Base-by-base conservation (phyloP, 805 yeast species). In the Metschnikowia baotianmanensis region DNA sequence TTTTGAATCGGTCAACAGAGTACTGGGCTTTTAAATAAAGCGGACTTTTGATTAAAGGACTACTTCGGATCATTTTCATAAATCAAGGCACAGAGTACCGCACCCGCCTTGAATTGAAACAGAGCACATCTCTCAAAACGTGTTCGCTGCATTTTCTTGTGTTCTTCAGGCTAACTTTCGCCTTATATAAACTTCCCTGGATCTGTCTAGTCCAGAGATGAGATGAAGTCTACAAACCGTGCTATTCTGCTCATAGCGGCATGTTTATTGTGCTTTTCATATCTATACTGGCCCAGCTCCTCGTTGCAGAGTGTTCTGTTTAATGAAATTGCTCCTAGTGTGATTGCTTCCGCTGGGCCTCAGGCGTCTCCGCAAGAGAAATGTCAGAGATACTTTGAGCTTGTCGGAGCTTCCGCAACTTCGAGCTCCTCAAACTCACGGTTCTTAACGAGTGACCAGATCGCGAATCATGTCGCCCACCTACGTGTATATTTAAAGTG, bases 401-500 rank as follows among this genome's bases (percentile, higher is more conserved):
- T 40, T 4, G 31, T 49, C 16, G 22, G 34, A 21, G 24, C 35
- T 6, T 33, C 32, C 38, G 41, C 47, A 11, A 16, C 37, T 4
- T 36, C 43, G 5, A 30, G 38, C 19, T 42, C 49, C 8, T 38
- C 53, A 5, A 28, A 42, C 7, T 49, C 53, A 5, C 36, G 51
- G 6, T 44, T 36, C 31, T 31, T 47, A 28, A 34, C 43, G 1
- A 29, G 39, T 15, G 18, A 21, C 15, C 45, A 49, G 21, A 49
- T 49, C n/a, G 33, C 42, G 2, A 49, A 46, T 19, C 53, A 49
- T 18, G 16, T 49, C 13, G 49, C 33, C 31, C 53, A 49, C 24
- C 46, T 49, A 18, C 43, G 51, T 11, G 34, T 47, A 8, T 49
- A 34, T 31, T 33, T 39, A 8, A 43, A 34, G 16, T 49, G 53